phyloP scores from a whole-genome alignment of 306 rosid species.

The Mimosa pudica region DNA sequence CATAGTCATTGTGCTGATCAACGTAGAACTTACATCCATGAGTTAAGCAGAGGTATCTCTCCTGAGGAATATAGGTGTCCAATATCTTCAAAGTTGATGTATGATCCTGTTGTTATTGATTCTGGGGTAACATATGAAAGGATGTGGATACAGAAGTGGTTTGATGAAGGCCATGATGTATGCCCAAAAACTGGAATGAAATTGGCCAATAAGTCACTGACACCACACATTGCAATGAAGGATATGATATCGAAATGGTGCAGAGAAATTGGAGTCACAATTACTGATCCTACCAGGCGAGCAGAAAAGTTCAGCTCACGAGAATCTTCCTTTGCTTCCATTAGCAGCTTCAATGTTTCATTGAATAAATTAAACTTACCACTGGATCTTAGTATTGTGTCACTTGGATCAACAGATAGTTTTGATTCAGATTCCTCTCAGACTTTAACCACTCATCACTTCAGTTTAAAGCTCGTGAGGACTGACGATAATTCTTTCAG shows the following conservation, averaged over 20 bases:
- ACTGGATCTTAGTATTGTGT: conserved; percentile 65
- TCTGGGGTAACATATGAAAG: conserved; percentile 86
- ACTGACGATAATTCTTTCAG: conserved; percentile 38
- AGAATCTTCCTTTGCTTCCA: conserved; percentile 63
- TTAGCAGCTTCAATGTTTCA: conserved; percentile 71
- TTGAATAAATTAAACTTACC: conserved; percentile 67
- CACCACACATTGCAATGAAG: conserved; percentile 66
- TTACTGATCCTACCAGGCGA: conserved; percentile 57
- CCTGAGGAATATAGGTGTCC: conserved; percentile 76
- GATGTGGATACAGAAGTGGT: conserved; percentile 89
- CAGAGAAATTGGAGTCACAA: conserved; percentile 46
- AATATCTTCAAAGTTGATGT: conserved; percentile 73
- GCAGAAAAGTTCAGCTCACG: conserved; percentile 40
- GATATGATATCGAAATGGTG: conserved; percentile 79
- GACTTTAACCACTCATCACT: conserved; percentile 38
- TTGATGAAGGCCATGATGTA: conserved; percentile 64
- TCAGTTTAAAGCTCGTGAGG: conserved; percentile 32
- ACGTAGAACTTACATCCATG: conserved; percentile 32
- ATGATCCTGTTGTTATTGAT: conserved; percentile 84
- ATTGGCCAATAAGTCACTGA: conserved; percentile 51
- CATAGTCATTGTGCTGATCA: conserved; percentile 8
- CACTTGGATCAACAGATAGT: conserved; percentile 74
- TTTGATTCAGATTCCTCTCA: conserved; percentile 52
- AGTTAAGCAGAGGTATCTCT: conserved; percentile 45
- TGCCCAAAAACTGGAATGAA: conserved; percentile 71